phyloP scores from a whole-genome alignment of 768 basidiomycete genomes.

The Podaxis rugospora region DNA sequence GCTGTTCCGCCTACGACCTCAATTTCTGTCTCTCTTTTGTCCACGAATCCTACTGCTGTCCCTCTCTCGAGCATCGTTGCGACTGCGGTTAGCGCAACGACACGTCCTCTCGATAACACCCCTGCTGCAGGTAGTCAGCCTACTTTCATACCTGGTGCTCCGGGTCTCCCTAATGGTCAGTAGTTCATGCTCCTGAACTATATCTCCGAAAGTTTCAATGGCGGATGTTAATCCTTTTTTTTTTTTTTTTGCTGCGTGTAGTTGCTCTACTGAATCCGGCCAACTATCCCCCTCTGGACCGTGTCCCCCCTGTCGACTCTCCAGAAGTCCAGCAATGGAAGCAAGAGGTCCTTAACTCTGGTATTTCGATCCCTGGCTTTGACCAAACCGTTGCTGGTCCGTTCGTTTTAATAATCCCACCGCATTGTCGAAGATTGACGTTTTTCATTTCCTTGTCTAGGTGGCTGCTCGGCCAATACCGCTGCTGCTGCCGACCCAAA shows the following conservation, averaged over 20 bases:
- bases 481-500: constrained; percentile 47
- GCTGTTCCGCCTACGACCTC: constrained; percentile 24
- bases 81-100: constrained; percentile 35
- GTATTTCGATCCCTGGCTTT: constrained; percentile 55
- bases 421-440: constrained; percentile 4
- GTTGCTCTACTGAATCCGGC: constrained; percentile 41
- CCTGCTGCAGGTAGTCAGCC: constrained; percentile 47
- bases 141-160: constrained; percentile 50
- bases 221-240: not conserved
- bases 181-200: constrained; percentile 5
- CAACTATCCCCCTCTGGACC: constrained; percentile 67
- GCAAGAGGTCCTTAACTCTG: constrained; percentile 50
- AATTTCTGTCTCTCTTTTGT: constrained; percentile 38
- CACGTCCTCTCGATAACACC: constrained; percentile 42
- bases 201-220: not conserved
- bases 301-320: constrained; percentile 53
- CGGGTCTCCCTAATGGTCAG: constrained; percentile 53
- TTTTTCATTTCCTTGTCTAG: constrained; percentile 20
- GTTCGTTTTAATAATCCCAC: constrained; percentile 14
- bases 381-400: constrained; percentile 35
- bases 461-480: constrained; percentile 58
- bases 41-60: constrained; percentile 59
- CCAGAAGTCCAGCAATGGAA: constrained; percentile 70
- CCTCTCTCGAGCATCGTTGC: constrained; percentile 48
- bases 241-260: constrained; percentile 20